Evolutionary conservation across 1,284 basidiomycete genomes (phyloP).

Genomic region (Termitomyces sp.): DNA sequence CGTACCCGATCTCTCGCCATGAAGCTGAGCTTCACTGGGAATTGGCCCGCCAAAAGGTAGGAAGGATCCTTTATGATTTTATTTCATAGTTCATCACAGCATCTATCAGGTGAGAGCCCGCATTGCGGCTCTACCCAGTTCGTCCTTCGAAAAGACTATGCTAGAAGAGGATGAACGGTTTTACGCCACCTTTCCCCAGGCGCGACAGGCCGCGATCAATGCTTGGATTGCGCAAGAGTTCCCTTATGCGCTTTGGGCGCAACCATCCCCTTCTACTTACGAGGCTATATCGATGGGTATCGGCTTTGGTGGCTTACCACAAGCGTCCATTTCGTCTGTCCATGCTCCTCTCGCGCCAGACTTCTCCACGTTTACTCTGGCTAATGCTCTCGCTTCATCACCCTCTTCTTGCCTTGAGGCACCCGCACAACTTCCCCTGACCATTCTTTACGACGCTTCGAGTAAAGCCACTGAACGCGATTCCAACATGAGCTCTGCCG

Average conservation of each 20-base stretch:
- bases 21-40: constrained; percentile 13
- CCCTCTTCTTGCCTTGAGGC: not conserved
- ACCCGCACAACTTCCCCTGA: not conserved
- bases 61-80: not conserved
- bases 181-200: constrained; percentile 17
- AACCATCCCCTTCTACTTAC: not conserved
- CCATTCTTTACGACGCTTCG: not conserved
- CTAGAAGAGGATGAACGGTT: constrained; percentile 15
- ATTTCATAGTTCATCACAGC: not conserved
- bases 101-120: constrained; percentile 5
- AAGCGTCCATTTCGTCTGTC: not conserved
- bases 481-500: not conserved
- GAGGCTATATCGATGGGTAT: not conserved
- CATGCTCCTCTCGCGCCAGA: not conserved
- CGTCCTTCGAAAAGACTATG: constrained; percentile 14
- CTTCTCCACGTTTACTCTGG: constrained; percentile 2
- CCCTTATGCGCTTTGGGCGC: not conserved
- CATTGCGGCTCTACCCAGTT: constrained; percentile 6
- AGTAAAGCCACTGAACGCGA: not conserved
- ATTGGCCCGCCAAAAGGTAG: constrained; percentile 7
- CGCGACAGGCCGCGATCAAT: constrained; percentile 12
- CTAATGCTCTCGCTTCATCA: not conserved
- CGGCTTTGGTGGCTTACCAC: not conserved
- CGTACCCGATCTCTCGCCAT: constrained; percentile 1
- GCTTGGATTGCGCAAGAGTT: constrained; percentile 9